Evolutionary conservation across 768 basidiomycete species (phyloP), one percentile per base, ranked within the genome.

Genomic region (Tricholoma sp.): DNA sequence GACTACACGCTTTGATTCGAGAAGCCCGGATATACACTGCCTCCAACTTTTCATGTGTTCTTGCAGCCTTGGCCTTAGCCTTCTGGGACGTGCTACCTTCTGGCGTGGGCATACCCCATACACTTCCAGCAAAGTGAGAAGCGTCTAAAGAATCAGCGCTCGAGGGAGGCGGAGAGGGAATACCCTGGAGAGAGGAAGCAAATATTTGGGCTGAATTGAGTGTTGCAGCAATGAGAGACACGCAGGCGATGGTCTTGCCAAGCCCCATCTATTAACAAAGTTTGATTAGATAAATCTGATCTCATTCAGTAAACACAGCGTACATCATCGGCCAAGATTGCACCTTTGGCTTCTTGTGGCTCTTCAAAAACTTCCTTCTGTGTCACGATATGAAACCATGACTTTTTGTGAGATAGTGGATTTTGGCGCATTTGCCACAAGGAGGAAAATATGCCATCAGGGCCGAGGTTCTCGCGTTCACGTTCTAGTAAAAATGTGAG

Each of bases 311-410:
- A 54, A 57, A 63, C 24, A 61, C 61, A 51, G 54, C 90, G 66
- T 75, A 98, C 95, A 78, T 99, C 97, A 73, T 99, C 97, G 8
- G 97, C 97, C 54, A 99, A 75, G 62, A 99, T 94, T 5, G 94
- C 84, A 32, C 95, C 91, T 71, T 91, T 94, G 12, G 86, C 76
- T 67, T 92, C 86, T 41, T 72, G 71, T 4, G 92, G 93, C 66
- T 83, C 77, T 53, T 82, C 74, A 57, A 77, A 79, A 1, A 83
- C 74, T 66, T 94, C 89, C 54, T 85, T 84, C 67, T 89, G 83
- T 6, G 94, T 97, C 21, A 98, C 89, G 47, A 88, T 70, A 68
- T 96, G 89, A 63, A 81, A 79, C 94, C 94, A 98, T 18, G 70
- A 67, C 65, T 71, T 53, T 62, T 63, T 70, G 21, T 72, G 73